phyloP scores from a whole-genome alignment of 257 asterid species.

The Salvia hispanica region DNA sequence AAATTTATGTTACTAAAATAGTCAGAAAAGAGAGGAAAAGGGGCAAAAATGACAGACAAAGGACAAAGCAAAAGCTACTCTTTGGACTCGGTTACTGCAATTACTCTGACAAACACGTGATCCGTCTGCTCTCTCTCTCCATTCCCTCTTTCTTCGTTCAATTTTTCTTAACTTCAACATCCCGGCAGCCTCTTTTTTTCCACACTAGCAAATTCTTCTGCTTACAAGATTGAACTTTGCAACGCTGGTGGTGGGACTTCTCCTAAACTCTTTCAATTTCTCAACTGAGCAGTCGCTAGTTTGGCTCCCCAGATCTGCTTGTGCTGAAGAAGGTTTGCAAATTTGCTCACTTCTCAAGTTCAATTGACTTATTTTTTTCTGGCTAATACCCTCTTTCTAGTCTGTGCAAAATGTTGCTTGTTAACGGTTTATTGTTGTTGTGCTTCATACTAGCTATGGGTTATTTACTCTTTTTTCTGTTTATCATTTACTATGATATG shows the following conservation, averaged over 20 bases:
- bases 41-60: constrained; percentile 32
- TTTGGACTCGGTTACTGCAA: constrained; percentile 39
- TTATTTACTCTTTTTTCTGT: too few relatives aligned
- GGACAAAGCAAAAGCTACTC: constrained; percentile 41
- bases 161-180: constrained; percentile 24
- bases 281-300: constrained; percentile 19
- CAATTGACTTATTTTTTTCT: not conserved
- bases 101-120: constrained; percentile 79
- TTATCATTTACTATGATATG: not conserved
- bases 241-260: constrained; percentile 25
- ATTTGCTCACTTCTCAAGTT: constrained; percentile 12
- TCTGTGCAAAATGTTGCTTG: constrained; percentile 4
- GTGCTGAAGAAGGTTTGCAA: constrained; percentile 25
- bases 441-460: constrained; percentile 1
- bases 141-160: constrained; percentile 37
- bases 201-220: constrained; percentile 14
- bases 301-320: constrained; percentile 41
- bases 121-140: constrained; percentile 22
- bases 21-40: not conserved
- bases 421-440: not conserved
- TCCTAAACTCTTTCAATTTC: constrained; percentile 6
- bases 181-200: constrained; percentile 33
- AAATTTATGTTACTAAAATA: not conserved
- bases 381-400: not conserved
- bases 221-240: constrained; percentile 20